These are phyloP conservation scores for Pichia insulana DNA, from an alignment of 805 yeast genomes.

Conservation along the genomic window DNA sequence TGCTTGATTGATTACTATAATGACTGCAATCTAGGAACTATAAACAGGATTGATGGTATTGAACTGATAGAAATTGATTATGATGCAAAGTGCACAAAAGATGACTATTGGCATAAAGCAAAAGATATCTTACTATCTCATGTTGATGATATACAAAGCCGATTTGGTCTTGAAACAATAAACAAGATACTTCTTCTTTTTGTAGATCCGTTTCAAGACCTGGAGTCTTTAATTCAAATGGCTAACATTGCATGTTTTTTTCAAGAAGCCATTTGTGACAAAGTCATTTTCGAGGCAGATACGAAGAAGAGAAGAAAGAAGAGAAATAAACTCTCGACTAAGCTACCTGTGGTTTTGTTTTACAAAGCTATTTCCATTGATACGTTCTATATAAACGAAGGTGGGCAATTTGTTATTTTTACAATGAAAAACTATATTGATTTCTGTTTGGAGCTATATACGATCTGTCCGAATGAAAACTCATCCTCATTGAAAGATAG, in stretches of 20 bases:
- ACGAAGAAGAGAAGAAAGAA: constrained; percentile 21
- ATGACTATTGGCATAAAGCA: constrained; percentile 15
- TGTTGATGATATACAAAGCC: constrained; percentile 52
- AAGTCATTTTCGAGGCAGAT: constrained; percentile 13
- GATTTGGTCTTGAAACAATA: constrained; percentile 28
- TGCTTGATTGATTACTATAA: constrained; percentile 36
- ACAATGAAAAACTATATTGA: constrained; percentile 32
- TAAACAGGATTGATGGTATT: constrained; percentile 32
- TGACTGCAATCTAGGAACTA: constrained; percentile 27
- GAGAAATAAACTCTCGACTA: constrained; percentile 8
- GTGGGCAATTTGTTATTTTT: constrained; percentile 23
- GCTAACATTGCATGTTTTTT: constrained; percentile 41
- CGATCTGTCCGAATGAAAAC: constrained; percentile 37
- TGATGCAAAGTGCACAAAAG: neutral
- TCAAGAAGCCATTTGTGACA: constrained; percentile 26
- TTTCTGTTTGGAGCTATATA: constrained; percentile 48
- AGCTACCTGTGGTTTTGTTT: constrained; percentile 16
- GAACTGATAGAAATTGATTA: constrained; percentile 16
- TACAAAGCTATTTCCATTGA: constrained; percentile 36
- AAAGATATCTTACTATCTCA: constrained; percentile 41
- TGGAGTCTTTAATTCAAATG: constrained; percentile 39
- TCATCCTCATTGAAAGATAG: constrained; percentile 20
- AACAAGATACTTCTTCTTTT: constrained; percentile 34
- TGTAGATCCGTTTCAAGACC: constrained; percentile 33
- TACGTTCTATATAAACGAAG: constrained; percentile 29